Evolutionary conservation across 108 stramenopile genomes (phyloP).

Genomic region (Asterionellopsis glacialis): DNA sequence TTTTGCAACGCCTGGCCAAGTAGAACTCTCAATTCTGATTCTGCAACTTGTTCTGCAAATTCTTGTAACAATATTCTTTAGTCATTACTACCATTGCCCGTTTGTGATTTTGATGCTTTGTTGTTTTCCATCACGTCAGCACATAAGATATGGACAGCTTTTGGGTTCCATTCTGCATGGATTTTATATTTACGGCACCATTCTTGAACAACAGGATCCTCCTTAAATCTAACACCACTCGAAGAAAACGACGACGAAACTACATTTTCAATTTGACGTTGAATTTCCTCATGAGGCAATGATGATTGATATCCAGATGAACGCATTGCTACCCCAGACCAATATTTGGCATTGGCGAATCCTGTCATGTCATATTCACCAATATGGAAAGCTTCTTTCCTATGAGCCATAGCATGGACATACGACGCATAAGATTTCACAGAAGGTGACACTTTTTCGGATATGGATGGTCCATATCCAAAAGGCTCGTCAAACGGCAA

Average conservation of each 20-base stretch:
- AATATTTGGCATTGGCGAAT: constrained; percentile 43
- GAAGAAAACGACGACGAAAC: neutral
- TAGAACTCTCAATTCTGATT: constrained; percentile 22
- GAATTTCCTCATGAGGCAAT: neutral
- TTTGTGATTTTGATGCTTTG: neutral
- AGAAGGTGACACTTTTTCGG: constrained; percentile 1
- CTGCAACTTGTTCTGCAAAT: constrained; percentile 28
- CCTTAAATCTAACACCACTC: too few species aligned
- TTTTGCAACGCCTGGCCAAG: constrained; percentile 12
- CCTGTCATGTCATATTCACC: constrained; percentile 53
- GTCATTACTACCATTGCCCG: too few species aligned
- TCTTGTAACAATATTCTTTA: too few species aligned
- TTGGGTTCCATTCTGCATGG: neutral
- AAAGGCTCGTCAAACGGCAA: constrained; percentile 36
- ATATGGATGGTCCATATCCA: constrained; percentile 23
- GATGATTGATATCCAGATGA: too few species aligned
- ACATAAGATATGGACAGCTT: constrained; percentile 19
- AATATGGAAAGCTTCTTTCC: constrained; percentile 28
- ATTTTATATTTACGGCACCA: constrained; percentile 18
- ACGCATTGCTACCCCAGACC: constrained; percentile 12
- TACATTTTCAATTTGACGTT: neutral
- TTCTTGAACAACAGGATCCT: constrained; percentile 6
- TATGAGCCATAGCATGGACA: constrained; percentile 41
- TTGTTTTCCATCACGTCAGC: constrained; percentile 8
- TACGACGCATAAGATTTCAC: constrained; percentile 24